Base-by-base conservation (phyloP, 495 filamentous ascomycete genomes). In the Xylaria bambusicola region DNA sequence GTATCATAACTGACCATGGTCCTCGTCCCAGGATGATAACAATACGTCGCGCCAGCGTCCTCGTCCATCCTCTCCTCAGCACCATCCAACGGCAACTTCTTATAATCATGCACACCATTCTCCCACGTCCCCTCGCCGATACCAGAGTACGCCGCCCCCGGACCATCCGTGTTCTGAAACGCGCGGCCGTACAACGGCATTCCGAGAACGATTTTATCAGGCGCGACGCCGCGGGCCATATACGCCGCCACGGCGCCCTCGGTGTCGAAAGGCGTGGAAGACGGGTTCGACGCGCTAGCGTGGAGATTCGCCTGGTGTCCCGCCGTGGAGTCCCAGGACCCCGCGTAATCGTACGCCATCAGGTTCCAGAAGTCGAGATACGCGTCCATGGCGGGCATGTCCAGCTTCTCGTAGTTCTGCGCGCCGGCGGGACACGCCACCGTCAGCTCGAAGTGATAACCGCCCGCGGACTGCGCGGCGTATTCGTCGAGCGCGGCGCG, bases 361-460 rank as follows among this genome's bases (percentile, higher is more conserved):
- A 97, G 76, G 74, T 97, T 97, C 84, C 92, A 96, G 73, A 97
- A 96, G 76, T 97, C 93, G 9, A 97, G 83, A 59, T 87, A 84
- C 15, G 72, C 75, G 61, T 91, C 91, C 90, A 98, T 96, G 44
- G 79, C 80, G 0, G 70, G 64, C 1, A 98, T 73, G 56, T 86
- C 82, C 54, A 97, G 77, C 62, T 89, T 92, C 23, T 79, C 72
- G 76, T 89, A 94, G 75, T 97, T 90, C 50, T 83, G 75, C 12
- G 87, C 66, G 23, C 89, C 90, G 59, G 76, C 76, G 0, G 77
- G 77, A 42, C 80, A 85, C 40, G 94, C 94, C 47, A 97, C 87
- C 0, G 90, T 96, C 52, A 98, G 82, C 42, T 89, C 83, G 70
- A 97, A 90, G 65, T 87, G 89, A 60, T 83, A 73, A 0, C 75